Percentiles rank a stretch among this genome's conserved stretches.
Evolutionary conservation across 257 asterid genomes (phyloP).

Genomic region (Mitragyna speciosa): DNA sequence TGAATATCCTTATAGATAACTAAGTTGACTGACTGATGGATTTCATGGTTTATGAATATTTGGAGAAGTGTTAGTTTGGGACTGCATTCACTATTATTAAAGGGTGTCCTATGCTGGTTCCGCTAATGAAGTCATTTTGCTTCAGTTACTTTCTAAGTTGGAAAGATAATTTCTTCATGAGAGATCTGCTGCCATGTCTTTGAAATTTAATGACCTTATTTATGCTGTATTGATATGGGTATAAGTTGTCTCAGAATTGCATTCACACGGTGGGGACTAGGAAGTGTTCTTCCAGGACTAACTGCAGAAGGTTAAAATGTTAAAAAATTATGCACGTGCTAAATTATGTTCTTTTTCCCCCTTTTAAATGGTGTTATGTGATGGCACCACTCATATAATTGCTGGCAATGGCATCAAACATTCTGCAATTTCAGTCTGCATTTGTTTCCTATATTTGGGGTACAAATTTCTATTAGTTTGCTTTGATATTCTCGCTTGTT

Average conservation of each 20-base stretch:
- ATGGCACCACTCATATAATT: not conserved
- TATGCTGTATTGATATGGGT: not conserved
- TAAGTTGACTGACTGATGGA: not conserved
- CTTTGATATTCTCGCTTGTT: constrained; percentile 11
- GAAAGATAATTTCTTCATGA: too few species aligned
- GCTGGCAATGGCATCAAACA: too few species aligned
- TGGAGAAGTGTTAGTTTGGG: not conserved
- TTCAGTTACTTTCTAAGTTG: not conserved
- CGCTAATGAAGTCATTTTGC: not conserved
- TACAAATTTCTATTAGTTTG: not conserved
- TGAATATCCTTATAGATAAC: not conserved
- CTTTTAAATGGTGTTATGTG: not conserved
- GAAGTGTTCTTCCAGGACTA: not conserved
- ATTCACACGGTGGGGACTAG: not conserved
- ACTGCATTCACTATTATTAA: too few species aligned
- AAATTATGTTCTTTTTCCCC: not conserved
- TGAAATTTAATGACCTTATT: not conserved
- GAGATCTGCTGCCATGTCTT: not conserved
- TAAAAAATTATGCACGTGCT: not conserved
- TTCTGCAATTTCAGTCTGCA: not conserved
- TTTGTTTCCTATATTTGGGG: not conserved
- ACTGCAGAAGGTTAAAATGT: not conserved
- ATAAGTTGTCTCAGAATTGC: not conserved
- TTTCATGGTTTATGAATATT: not conserved
- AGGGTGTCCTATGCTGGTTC: not conserved